A percentile compares a stretch with the other conserved stretches of the same genome.
Conservation (phyloP, 164 flowering plant species). For the Nymphaea thermarum region DNA sequence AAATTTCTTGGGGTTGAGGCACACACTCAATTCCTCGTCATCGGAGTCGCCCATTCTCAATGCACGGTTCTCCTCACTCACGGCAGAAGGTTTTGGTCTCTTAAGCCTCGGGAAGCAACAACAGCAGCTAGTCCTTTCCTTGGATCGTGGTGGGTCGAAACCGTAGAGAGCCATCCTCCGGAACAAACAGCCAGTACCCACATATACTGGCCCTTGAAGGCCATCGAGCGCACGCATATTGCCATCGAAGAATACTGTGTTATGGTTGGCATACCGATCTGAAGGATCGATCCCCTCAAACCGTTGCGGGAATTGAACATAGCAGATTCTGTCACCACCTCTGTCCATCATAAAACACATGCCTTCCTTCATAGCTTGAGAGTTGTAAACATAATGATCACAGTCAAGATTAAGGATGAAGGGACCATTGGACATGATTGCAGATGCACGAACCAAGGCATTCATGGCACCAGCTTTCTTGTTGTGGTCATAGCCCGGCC, state of each 20-base stretch:
- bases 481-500: slow-evolving; percentile 92
- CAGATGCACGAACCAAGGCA: slow-evolving; percentile 82
- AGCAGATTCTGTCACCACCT: slow-evolving; percentile 64
- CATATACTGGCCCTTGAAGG: slow-evolving; percentile 86
- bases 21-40: slow-evolving; percentile 39
- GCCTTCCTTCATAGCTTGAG: slow-evolving; percentile 70
- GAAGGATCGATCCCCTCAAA: slow-evolving; percentile 88
- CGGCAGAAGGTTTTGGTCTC: not conserved
- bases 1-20: slow-evolving; percentile 55
- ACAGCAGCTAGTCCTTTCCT: slow-evolving; percentile 24
- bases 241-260: slow-evolving; percentile 83
- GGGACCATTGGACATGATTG: slow-evolving; percentile 89
- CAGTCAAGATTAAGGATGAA: slow-evolving; percentile 84
- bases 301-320: slow-evolving; percentile 83
- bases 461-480: slow-evolving; percentile 97
- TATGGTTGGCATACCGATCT: slow-evolving; percentile 86
- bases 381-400: slow-evolving; percentile 81
- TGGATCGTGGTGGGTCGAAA: slow-evolving; percentile 62
- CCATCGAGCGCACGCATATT: slow-evolving; percentile 94
- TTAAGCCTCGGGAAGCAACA: not conserved
- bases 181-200: slow-evolving; percentile 94
- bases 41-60: slow-evolving; percentile 41
- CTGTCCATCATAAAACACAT: slow-evolving; percentile 97
- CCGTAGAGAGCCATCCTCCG: slow-evolving; percentile 77
- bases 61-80: slow-evolving; percentile 4